These are phyloP conservation scores for Pseudomassariella vexata DNA, from an alignment of 2,329 filamentous ascomycete species.

Conservation along the genomic window DNA sequence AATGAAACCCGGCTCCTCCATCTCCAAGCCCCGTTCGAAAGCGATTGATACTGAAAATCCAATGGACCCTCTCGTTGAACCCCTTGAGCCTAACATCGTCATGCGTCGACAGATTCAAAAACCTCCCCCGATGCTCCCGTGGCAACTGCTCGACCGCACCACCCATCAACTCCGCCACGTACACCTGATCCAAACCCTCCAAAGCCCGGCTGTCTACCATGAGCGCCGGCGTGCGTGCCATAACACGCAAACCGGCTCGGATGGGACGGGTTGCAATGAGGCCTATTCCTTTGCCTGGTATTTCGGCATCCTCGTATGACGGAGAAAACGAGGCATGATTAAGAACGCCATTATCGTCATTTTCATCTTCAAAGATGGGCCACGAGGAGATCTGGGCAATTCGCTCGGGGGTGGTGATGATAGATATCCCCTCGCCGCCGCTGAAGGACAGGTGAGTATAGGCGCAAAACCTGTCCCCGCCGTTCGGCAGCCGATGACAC, in stretches of 20 bases:
- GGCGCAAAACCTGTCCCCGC: no score
- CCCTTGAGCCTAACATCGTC: slow-evolving; percentile 8
- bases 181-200: slow-evolving; percentile 11
- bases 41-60: slow-evolving; percentile 26
- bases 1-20: slow-evolving; percentile 20
- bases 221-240: slow-evolving; percentile 22
- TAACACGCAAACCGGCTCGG: slow-evolving; percentile 19
- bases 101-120: slow-evolving; percentile 23
- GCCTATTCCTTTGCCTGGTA: slow-evolving; percentile 25
- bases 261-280: slow-evolving; percentile 22
- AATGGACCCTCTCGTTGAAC: slow-evolving; percentile 16
- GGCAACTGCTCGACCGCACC: slow-evolving; percentile 20
- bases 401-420: slow-evolving; percentile 19
- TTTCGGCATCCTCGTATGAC: slow-evolving; percentile 5
- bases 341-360: not conserved
- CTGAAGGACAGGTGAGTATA: slow-evolving; percentile 18
- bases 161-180: slow-evolving; percentile 16
- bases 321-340: slow-evolving; percentile 4
- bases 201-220: slow-evolving; percentile 25
- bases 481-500: no score
- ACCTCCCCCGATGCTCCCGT: slow-evolving; percentile 11
- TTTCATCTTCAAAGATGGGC: no score
- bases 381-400: slow-evolving; percentile 13
- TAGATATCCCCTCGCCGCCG: slow-evolving; percentile 17
- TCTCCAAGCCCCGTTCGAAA: slow-evolving; percentile 20